Percentiles rank a stretch among this genome's conserved stretches.
Evolutionary conservation across 768 basidiomycete genomes (phyloP).

Genomic region (Mycena albidolilacea): DNA sequence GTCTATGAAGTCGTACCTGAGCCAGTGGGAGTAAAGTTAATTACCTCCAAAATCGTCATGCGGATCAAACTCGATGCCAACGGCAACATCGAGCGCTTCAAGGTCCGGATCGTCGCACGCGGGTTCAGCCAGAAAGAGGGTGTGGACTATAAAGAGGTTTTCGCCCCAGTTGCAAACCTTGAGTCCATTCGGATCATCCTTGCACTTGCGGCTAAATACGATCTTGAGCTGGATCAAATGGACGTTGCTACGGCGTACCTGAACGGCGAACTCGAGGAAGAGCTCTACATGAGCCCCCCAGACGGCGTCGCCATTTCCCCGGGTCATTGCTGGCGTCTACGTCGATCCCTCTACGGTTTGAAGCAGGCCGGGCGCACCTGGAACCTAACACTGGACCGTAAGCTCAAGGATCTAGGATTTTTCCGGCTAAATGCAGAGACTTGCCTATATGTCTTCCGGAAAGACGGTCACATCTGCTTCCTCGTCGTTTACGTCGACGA

Average conservation of each 20-base stretch:
- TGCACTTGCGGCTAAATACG: slow-evolving; percentile 11
- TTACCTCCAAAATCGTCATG: too few relatives aligned
- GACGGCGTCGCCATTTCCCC: background rate
- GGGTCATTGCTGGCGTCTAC: slow-evolving; percentile 12
- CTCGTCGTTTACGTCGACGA: slow-evolving; percentile 16
- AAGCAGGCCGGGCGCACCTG: slow-evolving; percentile 19
- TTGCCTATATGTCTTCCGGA: slow-evolving; percentile 4
- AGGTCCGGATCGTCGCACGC: slow-evolving; percentile 16
- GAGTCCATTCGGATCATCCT: slow-evolving; percentile 14
- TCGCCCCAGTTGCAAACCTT: slow-evolving; percentile 16
- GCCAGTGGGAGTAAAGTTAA: too few relatives aligned
- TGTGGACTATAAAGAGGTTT: slow-evolving; percentile 11
- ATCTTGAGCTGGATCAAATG: slow-evolving; percentile 13
- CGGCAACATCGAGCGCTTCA: slow-evolving; percentile 20
- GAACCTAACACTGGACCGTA: background rate
- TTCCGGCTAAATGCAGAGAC: background rate
- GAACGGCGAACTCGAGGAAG: too few relatives aligned
- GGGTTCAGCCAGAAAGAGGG: slow-evolving; percentile 1
- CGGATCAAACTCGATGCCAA: slow-evolving; percentile 12
- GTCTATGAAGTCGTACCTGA: too few relatives aligned
- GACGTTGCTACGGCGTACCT: slow-evolving; percentile 10
- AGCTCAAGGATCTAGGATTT: background rate
- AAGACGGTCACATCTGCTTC: background rate
- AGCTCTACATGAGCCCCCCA: slow-evolving; percentile 5
- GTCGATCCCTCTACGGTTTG: background rate